These are phyloP conservation scores for Dothideomycetes sp. DNA, from an alignment of 2,329 filamentous ascomycete species.

Conservation along the genomic window DNA sequence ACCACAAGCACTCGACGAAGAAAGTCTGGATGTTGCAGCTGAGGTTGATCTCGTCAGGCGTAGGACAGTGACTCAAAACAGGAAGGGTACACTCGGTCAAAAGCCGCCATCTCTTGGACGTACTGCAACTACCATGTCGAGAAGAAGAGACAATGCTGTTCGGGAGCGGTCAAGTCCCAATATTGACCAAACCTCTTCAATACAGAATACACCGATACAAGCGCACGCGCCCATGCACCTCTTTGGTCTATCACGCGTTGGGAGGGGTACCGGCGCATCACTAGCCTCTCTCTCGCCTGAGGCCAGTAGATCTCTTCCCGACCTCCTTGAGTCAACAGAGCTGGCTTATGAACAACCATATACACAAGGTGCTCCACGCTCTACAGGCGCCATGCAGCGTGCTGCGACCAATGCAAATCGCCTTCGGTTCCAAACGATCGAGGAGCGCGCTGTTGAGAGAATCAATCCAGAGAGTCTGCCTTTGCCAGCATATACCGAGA, in stretches of 20 bases:
- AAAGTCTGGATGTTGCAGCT: conserved; percentile 21
- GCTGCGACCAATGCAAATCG: conserved; percentile 55
- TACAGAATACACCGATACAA: background rate
- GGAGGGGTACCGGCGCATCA: background rate
- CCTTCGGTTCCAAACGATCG: conserved; percentile 52
- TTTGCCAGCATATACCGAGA: conserved; percentile 64
- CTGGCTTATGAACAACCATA: conserved; percentile 23
- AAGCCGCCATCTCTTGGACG: conserved; percentile 20
- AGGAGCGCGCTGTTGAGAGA: conserved; percentile 37
- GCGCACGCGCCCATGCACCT: background rate
- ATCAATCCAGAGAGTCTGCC: conserved; percentile 67
- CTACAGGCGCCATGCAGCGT: conserved; percentile 21
- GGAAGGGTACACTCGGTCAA: conserved; percentile 19
- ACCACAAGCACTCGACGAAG: conserved; percentile 22
- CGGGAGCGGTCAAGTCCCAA: background rate
- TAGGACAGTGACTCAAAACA: conserved; percentile 24
- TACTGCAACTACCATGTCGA: conserved; percentile 21
- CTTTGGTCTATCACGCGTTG: background rate
- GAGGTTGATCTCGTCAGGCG: conserved; percentile 23
- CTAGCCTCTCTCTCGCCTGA: conserved; percentile 9
- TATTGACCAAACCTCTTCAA: background rate
- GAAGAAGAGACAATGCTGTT: background rate
- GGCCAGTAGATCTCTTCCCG: conserved; percentile 16
- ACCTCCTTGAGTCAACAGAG: conserved; percentile 20
- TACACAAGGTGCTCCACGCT: conserved; percentile 21